A percentile compares a stretch with the other conserved stretches of the same genome.
Evolutionary conservation across 495 filamentous ascomycete genomes (phyloP).

Genomic region (Cetradonia linearis): DNA sequence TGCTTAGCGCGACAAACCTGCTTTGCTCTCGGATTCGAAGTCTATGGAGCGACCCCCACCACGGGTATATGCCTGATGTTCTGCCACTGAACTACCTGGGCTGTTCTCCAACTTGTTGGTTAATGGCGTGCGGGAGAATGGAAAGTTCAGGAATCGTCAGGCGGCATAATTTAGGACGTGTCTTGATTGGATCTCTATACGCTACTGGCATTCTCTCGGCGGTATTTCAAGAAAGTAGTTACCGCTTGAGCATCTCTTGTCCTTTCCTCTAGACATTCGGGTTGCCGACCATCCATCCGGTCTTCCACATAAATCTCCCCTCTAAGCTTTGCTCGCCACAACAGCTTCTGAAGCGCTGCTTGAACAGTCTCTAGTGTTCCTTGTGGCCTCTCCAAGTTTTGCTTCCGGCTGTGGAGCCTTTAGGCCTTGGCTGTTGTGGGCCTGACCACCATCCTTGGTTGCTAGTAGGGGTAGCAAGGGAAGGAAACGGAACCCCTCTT

Average conservation of each 20-base stretch:
- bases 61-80: not conserved
- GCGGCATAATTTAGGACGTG: not conserved
- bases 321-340: not conserved
- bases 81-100: constrained; percentile 8
- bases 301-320: not conserved
- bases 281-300: not conserved
- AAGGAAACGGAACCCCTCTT: no score
- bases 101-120: not conserved
- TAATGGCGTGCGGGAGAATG: no score
- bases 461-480: no score
- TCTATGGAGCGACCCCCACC: not conserved
- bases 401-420: no score
- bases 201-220: not conserved
- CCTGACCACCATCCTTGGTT: no score
- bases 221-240: not conserved
- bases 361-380: no score
- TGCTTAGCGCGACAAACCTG: no score
- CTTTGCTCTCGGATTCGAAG: not conserved
- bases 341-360: not conserved
- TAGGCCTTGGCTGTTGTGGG: no score
- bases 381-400: no score
- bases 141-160: no score
- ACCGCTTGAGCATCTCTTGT: not conserved
- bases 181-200: not conserved
- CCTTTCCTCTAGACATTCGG: not conserved